phyloP scores from a whole-genome alignment of 169 alveolate genomes.

The Cryptosporidium parvum region DNA sequence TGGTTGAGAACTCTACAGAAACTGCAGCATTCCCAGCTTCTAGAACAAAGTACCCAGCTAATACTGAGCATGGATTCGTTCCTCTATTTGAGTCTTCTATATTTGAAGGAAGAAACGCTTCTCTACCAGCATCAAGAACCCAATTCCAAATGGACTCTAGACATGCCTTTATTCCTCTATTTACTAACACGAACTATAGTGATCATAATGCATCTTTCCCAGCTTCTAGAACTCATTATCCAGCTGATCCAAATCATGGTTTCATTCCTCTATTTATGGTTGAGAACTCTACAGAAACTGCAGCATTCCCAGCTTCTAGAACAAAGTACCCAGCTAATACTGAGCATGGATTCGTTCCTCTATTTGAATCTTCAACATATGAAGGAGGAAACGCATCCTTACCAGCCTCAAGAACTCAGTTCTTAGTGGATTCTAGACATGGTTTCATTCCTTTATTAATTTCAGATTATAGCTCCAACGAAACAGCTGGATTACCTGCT shows the following conservation, averaged over 20 bases:
- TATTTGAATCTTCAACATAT: neutral
- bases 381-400: conserved; percentile 4
- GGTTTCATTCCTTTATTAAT: neutral
- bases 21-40: conserved; percentile 31
- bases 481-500: neutral
- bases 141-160: neutral
- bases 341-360: conserved; percentile 32
- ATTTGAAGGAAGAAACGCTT: neutral
- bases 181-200: neutral
- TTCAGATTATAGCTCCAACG: no score
- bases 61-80: conserved; percentile 24
- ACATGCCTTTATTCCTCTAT: conserved; percentile 14
- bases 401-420: conserved; percentile 32
- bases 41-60: neutral
- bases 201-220: conserved; percentile 11
- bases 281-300: neutral
- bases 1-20: neutral
- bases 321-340: neutral
- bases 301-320: conserved; percentile 35
- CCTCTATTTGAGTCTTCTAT: neutral
- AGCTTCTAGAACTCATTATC: conserved; percentile 18
- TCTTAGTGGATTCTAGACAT: neutral
- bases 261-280: neutral
- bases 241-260: conserved; percentile 31
- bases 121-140: conserved; percentile 36